A percentile compares a stretch with the other conserved stretches of the same genome.
Evolutionary conservation across 2,329 filamentous ascomycete species (phyloP).

Genomic region (Purpureocillium takamizusanense): DNA sequence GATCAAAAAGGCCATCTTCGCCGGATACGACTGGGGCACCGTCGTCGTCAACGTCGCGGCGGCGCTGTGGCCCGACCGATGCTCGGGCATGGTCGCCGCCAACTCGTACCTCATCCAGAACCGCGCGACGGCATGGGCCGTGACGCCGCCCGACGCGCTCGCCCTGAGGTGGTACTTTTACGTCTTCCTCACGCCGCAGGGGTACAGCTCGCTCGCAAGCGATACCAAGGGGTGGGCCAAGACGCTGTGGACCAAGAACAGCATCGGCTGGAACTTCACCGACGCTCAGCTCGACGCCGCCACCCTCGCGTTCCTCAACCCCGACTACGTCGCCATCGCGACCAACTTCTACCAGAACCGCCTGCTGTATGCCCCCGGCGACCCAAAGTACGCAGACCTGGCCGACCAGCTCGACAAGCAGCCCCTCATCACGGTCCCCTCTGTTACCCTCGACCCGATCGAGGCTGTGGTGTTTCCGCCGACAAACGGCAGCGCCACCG

Average conservation of each 20-base stretch:
- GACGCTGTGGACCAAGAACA: slow-evolving; percentile 2
- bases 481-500: slow-evolving; percentile 5
- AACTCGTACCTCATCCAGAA: slow-evolving; percentile 3
- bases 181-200: slow-evolving; percentile 2
- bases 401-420: slow-evolving; percentile 4
- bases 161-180: slow-evolving; percentile 3
- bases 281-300: slow-evolving; percentile 1
- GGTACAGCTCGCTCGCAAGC: slow-evolving; percentile 1
- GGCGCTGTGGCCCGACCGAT: slow-evolving; percentile 1
- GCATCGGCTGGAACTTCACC: neutral
- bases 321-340: slow-evolving; percentile 4
- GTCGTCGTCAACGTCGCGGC: slow-evolving; percentile 3
- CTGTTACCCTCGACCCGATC: slow-evolving; percentile 6
- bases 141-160: neutral
- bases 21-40: slow-evolving; percentile 4
- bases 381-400: slow-evolving; percentile 2
- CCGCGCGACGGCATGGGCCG: slow-evolving; percentile 1
- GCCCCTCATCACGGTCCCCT: slow-evolving; percentile 5
- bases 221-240: slow-evolving; percentile 1
- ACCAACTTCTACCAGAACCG: slow-evolving; percentile 5
- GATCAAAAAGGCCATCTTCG: slow-evolving; percentile 3
- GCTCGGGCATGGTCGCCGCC: slow-evolving; percentile 3
- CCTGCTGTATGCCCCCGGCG: slow-evolving; percentile 4
- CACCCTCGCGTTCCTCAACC: slow-evolving; percentile 2
- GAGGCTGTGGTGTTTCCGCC: slow-evolving; percentile 4